Percentiles rank a stretch among this genome's conserved stretches.
These are phyloP conservation scores for Daldinia sp. DNA, from an alignment of 2,329 filamentous ascomycete species.

Conservation along the genomic window DNA sequence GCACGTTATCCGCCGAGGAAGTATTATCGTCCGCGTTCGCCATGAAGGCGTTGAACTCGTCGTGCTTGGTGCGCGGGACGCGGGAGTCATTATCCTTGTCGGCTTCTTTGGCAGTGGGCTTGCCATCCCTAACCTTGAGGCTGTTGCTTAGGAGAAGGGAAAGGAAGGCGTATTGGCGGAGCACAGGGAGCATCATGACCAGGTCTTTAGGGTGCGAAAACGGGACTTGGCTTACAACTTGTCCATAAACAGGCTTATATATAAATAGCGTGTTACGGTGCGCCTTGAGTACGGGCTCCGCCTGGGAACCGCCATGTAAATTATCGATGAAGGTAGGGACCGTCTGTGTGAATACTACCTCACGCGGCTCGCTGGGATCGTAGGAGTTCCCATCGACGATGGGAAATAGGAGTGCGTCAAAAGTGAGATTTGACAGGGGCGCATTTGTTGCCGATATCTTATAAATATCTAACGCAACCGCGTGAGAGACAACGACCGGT, in stretches of 20 bases:
- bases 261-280: slow-evolving; percentile 72
- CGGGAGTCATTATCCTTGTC: slow-evolving; percentile 32
- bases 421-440: slow-evolving; percentile 56
- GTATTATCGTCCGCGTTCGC: background rate
- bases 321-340: slow-evolving; percentile 53
- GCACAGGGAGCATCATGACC: slow-evolving; percentile 73
- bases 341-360: slow-evolving; percentile 58
- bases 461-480: slow-evolving; percentile 69
- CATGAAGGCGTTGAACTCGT: slow-evolving; percentile 40
- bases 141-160: slow-evolving; percentile 69
- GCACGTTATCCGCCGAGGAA: slow-evolving; percentile 1
- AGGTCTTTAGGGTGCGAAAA: slow-evolving; percentile 83
- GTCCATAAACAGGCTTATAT: slow-evolving; percentile 76
- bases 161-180: slow-evolving; percentile 79
- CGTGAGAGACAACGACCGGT: slow-evolving; percentile 73
- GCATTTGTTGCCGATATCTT: slow-evolving; percentile 60
- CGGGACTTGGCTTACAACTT: slow-evolving; percentile 71
- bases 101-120: slow-evolving; percentile 36
- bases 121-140: slow-evolving; percentile 55
- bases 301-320: slow-evolving; percentile 38
- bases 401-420: slow-evolving; percentile 67
- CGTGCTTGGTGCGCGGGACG: slow-evolving; percentile 33
- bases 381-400: slow-evolving; percentile 57
- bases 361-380: slow-evolving; percentile 66
- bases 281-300: slow-evolving; percentile 44